Base-by-base conservation (phyloP, 2,329 filamentous ascomycete species). In the Torrubiella hemipterigena region DNA sequence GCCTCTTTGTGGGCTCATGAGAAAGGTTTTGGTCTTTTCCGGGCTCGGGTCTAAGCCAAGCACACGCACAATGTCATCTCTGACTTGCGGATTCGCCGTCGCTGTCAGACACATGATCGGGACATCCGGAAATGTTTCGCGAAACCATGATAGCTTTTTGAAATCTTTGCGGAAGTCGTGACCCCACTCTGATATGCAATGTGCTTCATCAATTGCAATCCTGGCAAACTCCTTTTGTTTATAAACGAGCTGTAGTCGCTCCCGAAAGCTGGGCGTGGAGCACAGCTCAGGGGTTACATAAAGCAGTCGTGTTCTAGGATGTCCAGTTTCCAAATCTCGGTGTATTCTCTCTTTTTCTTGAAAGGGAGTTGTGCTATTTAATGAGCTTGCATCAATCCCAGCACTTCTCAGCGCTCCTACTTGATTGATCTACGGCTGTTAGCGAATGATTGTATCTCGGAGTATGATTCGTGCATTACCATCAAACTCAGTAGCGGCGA, bases 101-200 rank as follows among this genome's bases (percentile, higher is more conserved):
- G 89, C 89, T 0, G 89, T 96, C 11, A 94, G 70, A 40, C 86
- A 93, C 54, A 91, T 94, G 38, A 96, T 81, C 5, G 89, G 87
- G 1, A 95, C 83, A 34, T 81, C 70, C 0, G 86, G 83, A 41
- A 91, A 86, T 6, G 76, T 76, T 29, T 74, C 67, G 43, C 82
- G 79, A 61, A 96, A 91, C 76, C 84, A 95, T 3, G 73, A 78
- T 6, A 96, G 67, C 14, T 80, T 73, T 49, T 91, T 86, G 56
- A 94, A 96, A 35, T 86, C 82, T 21, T 79, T 82, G n/a, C 89
- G 80, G 51, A 96, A 96, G 54, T 96, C 89, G 52, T 96, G 87
- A 2, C 89, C 89, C 89, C 89, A 95, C 75, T 95, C 87, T 16
- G 84, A 93, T 43, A 96, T 93, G 53, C 89, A 96, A 54, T 96